Evolutionary conservation across 2,329 filamentous ascomycete genomes (phyloP), one percentile per base, ranked within the genome.

Genomic region (Xylaria sp.): DNA sequence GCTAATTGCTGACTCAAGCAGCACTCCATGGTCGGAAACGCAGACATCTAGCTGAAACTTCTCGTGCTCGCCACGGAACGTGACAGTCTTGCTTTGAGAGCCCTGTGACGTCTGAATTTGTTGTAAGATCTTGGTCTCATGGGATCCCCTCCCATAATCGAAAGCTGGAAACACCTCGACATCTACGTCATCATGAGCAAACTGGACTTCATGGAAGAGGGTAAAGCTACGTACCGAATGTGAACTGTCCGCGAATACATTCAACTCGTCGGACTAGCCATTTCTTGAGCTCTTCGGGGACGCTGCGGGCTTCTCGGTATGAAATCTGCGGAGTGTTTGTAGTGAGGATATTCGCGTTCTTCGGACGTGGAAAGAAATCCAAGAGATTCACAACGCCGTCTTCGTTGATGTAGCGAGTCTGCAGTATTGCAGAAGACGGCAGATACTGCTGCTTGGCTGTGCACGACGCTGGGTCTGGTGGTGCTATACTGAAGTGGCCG

Each of bases 391-490:
- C 87, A 0, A 93, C 92, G 0, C 92, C 92, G 65, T 91, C 88
- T 73, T 94, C 92, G 71, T 91, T 88, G 71, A 93, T 91, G 78
- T 91, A 94, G n/a, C 91, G 86, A 1, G 92, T 94, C 78, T 93
- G 90, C 2, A 94, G 83, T 68, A 94, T 90, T 74, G 92, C 93
- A 57, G 90, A 91, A 10, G 89, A 91, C 0, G 91, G 91, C 1
- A 94, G 84, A 75, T 94, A 94, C 76, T 92, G 89, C 80, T 94
- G 92, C 78, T 94, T 94, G 43, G 89, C 93, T 2, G 91, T 92
- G 74, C 85, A 89, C 7, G 81, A 82, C 31, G 86, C 77, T 10
- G 83, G 79, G 1, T 81, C 73, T 2, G 85, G 84, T 25, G 88
- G 86, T n/a, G 86, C 80, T 72, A 94, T 91, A 72, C 85, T 89